Percentiles rank a stretch among this genome's conserved stretches.
Conservation (phyloP, 805 yeast genomes). For the Wickerhamiella cacticola region DNA sequence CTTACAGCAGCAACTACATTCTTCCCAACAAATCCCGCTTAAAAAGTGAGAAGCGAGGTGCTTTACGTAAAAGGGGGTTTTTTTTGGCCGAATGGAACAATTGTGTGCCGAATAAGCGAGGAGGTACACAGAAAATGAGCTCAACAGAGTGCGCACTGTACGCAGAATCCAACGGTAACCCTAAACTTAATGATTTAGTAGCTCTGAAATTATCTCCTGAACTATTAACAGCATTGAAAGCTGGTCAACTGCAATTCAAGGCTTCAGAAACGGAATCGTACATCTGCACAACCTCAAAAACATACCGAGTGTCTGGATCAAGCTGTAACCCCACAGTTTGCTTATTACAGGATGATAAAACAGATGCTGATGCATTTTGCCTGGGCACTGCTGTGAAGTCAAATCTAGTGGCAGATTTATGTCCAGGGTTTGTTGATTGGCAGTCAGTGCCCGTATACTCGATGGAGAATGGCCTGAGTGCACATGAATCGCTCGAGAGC, state of each 20-base stretch:
- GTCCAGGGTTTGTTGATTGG: constrained; percentile 19
- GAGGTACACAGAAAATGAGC: neutral
- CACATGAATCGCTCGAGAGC: neutral
- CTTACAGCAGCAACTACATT: too few relatives aligned
- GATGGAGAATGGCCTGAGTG: constrained; percentile 1
- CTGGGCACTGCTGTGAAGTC: constrained; percentile 22
- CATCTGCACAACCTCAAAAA: constrained; percentile 18
- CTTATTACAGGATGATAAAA: constrained; percentile 24
- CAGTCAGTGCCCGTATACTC: constrained; percentile 20
- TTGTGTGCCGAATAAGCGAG: neutral
- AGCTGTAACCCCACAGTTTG: constrained; percentile 77
- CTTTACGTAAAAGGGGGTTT: too few relatives aligned
- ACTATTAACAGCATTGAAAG: constrained; percentile 20
- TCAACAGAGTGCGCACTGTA: neutral
- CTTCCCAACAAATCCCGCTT: too few relatives aligned
- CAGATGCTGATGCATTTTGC: constrained; percentile 1
- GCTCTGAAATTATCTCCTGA: constrained; percentile 24
- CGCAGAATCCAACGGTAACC: neutral
- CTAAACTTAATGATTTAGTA: constrained; percentile 1
- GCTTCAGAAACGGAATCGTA: constrained; percentile 11
- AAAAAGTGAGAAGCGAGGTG: too few relatives aligned
- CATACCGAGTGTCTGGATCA: constrained; percentile 17
- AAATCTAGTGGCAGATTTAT: neutral
- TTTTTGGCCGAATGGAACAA: too few relatives aligned
- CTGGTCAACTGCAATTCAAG: constrained; percentile 14